Conservation (phyloP, 495 filamentous ascomycete genomes). For the Penicillium longicatenatum region DNA sequence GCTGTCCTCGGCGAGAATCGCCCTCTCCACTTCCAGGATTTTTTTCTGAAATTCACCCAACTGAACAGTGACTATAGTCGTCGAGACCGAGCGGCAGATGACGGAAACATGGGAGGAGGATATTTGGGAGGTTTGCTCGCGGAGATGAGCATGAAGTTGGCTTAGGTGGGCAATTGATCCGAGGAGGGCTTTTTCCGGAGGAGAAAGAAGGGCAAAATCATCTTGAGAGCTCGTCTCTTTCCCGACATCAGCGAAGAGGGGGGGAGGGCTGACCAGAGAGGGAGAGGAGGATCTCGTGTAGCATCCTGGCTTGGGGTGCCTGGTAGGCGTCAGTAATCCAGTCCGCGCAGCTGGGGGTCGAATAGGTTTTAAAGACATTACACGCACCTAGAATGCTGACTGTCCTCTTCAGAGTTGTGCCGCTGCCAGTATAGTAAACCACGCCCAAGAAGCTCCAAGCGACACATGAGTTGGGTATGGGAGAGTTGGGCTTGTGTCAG, state of each 20-base stretch:
- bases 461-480: conserved; percentile 43
- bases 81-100: conserved; percentile 87
- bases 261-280: conserved; percentile 92
- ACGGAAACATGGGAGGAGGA: conserved; percentile 70
- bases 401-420: conserved; percentile 25
- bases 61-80: conserved; percentile 70
- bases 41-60: conserved; percentile 78
- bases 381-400: conserved; percentile 26
- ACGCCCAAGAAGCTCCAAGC: conserved; percentile 51
- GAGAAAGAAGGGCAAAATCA: conserved; percentile 61
- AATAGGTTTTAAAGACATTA: neutral
- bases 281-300: conserved; percentile 94
- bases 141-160: conserved; percentile 70
- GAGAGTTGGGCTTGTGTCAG: neutral
- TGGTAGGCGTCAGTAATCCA: conserved; percentile 15
- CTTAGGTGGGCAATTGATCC: conserved; percentile 73
- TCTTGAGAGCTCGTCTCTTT: conserved; percentile 41
- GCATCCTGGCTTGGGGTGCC: conserved; percentile 62
- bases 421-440: conserved; percentile 49
- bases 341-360: neutral
- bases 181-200: conserved; percentile 81
- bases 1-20: conserved; percentile 70
- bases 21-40: conserved; percentile 79
- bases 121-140: conserved; percentile 61
- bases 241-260: conserved; percentile 63